A percentile compares a stretch with the other conserved stretches of the same genome.
Conservation (phyloP, 495 filamentous ascomycete genomes). For the Umbilicaria muhlenbergii region DNA sequence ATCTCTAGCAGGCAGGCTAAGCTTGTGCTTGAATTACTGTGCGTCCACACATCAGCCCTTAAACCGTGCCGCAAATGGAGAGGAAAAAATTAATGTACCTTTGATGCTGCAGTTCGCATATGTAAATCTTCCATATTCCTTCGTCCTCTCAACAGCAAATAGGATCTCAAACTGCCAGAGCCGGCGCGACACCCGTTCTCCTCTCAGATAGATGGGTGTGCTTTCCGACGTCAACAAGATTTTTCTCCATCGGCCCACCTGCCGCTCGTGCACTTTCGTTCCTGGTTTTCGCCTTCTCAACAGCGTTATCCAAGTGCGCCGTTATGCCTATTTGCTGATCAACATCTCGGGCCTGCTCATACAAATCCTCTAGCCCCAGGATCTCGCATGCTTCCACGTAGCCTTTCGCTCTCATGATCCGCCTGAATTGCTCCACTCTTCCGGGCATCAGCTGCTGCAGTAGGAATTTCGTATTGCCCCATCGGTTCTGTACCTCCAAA, state of each 20-base stretch:
- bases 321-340: constrained; percentile 48
- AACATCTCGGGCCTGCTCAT: constrained; percentile 39
- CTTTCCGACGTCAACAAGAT: not conserved
- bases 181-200: not conserved
- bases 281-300: constrained; percentile 33
- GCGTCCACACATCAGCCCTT: constrained; percentile 2
- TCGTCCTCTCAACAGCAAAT: not conserved
- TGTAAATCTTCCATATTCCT: not conserved
- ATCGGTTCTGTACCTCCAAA: constrained; percentile 67
- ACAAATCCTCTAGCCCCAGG: constrained; percentile 44
- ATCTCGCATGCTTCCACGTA: constrained; percentile 48
- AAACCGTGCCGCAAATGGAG: not conserved
- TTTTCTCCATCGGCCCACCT: constrained; percentile 9
- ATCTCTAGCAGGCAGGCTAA: constrained; percentile 1
- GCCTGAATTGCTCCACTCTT: constrained; percentile 42
- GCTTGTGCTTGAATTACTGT: constrained; percentile 3
- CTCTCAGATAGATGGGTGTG: not conserved
- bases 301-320: constrained; percentile 28
- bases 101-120: not conserved
- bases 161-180: not conserved
- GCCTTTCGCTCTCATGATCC: constrained; percentile 39
- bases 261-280: constrained; percentile 31
- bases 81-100: no score
- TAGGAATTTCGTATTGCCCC: constrained; percentile 81
- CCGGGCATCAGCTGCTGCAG: constrained; percentile 76